Evolutionary conservation across 176 grass and related monocot species (phyloP).

Genomic region (Oryza coarctata): DNA sequence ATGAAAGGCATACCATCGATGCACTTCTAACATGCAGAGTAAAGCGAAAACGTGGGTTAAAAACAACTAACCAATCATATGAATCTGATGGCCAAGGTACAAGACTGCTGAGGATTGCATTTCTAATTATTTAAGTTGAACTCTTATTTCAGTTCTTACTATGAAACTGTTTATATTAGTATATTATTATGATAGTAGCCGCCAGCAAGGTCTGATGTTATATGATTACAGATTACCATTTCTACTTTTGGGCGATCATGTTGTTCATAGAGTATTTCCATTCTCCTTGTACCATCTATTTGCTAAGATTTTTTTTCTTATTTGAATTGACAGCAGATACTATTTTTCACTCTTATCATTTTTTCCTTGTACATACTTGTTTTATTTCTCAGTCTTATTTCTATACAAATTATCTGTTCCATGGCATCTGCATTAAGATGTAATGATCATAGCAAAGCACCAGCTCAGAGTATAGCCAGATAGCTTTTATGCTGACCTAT

Average conservation of each 20-base stretch:
- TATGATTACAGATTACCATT: constrained; percentile 2
- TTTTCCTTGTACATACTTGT: not conserved
- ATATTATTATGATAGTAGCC: constrained; percentile 6
- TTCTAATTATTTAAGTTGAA: constrained; percentile 22
- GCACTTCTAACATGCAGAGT: constrained; percentile 84
- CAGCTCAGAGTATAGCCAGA: not conserved
- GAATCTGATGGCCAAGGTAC: constrained; percentile 51
- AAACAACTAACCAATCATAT: constrained; percentile 35
- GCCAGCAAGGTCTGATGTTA: not conserved
- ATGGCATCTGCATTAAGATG: not conserved
- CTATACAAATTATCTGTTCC: not conserved
- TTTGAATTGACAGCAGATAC: not conserved
- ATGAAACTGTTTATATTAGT: constrained; percentile 20
- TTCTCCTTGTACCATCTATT: not conserved
- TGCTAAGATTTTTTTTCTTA: not conserved
- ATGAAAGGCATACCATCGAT: constrained; percentile 92
- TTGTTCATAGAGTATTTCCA: constrained; percentile 9
- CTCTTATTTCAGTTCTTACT: not conserved
- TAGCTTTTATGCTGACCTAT: not conserved
- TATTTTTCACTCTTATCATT: not conserved
- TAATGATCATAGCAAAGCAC: not conserved
- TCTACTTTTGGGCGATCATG: constrained; percentile 4
- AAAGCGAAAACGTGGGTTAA: constrained; percentile 64
- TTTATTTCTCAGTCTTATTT: constrained; percentile 16
- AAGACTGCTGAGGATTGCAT: not conserved